These are phyloP conservation scores for Candida loeiensis DNA, from an alignment of 805 yeast species.

Conservation along the genomic window DNA sequence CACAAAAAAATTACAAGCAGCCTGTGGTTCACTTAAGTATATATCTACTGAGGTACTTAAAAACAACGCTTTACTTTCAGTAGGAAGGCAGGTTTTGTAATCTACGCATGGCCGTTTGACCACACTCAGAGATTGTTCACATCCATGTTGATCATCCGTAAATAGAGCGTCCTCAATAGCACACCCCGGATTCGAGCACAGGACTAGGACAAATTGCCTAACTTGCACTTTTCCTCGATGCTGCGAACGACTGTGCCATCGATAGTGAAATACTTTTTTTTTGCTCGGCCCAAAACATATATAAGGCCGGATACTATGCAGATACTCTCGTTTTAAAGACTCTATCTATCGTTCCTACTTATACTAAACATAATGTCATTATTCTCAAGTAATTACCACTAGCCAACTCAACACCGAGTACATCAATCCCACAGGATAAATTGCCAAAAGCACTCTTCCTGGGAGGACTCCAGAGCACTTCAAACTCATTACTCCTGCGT, in stretches of 20 bases:
- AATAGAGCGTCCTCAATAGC: slow-evolving; percentile 13
- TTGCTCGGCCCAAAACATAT: neutral
- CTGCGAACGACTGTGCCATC: slow-evolving; percentile 17
- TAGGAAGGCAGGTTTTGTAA: slow-evolving; percentile 51
- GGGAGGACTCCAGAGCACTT: slow-evolving; percentile 65
- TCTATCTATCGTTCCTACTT: no score
- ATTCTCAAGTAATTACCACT: slow-evolving; percentile 41
- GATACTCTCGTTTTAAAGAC: neutral
- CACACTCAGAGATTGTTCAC: slow-evolving; percentile 50
- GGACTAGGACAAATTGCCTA: slow-evolving; percentile 7
- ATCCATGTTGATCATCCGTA: slow-evolving; percentile 45
- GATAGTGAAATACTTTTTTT: slow-evolving; percentile 11
- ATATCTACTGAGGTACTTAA: no score
- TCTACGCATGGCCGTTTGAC: slow-evolving; percentile 39
- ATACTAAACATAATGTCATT: no score
- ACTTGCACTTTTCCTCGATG: slow-evolving; percentile 5
- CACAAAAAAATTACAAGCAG: no score
- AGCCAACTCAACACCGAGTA: slow-evolving; percentile 65
- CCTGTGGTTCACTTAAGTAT: no score
- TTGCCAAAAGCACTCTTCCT: slow-evolving; percentile 57
- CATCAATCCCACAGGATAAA: slow-evolving; percentile 63
- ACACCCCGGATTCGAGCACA: slow-evolving; percentile 22
- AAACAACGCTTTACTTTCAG: slow-evolving; percentile 29
- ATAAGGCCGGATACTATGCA: neutral
- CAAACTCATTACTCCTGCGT: slow-evolving; percentile 59